Conservation (phyloP, 2,329 filamentous ascomycete genomes). For the Fusarium sp. region DNA sequence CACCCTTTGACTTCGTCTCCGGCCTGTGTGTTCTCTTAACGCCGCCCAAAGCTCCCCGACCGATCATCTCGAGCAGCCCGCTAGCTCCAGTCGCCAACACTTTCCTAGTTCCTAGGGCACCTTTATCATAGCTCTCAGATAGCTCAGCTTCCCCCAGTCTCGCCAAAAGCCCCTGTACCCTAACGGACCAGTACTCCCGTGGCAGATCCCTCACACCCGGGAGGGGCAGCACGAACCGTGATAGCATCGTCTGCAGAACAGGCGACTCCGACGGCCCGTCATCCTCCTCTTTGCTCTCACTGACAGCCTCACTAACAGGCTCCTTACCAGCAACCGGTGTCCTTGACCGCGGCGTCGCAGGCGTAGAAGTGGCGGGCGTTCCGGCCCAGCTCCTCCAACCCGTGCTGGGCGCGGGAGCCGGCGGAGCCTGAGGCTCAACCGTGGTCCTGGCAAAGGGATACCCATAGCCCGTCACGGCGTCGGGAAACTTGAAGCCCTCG, state of each 20-base stretch:
- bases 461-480: slow-evolving; percentile 75
- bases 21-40: slow-evolving; percentile 28
- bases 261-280: slow-evolving; percentile 64
- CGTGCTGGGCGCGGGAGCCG: slow-evolving; percentile 13
- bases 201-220: slow-evolving; percentile 75
- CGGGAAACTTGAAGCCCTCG: slow-evolving; percentile 74
- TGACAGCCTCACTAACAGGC: slow-evolving; percentile 5
- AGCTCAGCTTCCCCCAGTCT: slow-evolving; percentile 75
- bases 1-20: slow-evolving; percentile 7
- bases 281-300: slow-evolving; percentile 36
- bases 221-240: slow-evolving; percentile 71
- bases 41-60: slow-evolving; percentile 74
- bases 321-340: slow-evolving; percentile 38
- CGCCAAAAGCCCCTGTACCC: slow-evolving; percentile 69
- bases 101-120: slow-evolving; percentile 78
- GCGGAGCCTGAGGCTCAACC: slow-evolving; percentile 23
- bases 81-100: slow-evolving; percentile 79
- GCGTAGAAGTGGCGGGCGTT: slow-evolving; percentile 41
- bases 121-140: slow-evolving; percentile 87
- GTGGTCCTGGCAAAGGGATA: slow-evolving; percentile 68
- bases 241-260: slow-evolving; percentile 75
- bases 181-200: slow-evolving; percentile 73
- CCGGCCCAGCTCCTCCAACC: slow-evolving; percentile 36
- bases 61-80: slow-evolving; percentile 76
- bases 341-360: slow-evolving; percentile 45